Conservation (phyloP, 2,329 filamentous ascomycete species). For the Mycosphaerelloides madeirae region DNA sequence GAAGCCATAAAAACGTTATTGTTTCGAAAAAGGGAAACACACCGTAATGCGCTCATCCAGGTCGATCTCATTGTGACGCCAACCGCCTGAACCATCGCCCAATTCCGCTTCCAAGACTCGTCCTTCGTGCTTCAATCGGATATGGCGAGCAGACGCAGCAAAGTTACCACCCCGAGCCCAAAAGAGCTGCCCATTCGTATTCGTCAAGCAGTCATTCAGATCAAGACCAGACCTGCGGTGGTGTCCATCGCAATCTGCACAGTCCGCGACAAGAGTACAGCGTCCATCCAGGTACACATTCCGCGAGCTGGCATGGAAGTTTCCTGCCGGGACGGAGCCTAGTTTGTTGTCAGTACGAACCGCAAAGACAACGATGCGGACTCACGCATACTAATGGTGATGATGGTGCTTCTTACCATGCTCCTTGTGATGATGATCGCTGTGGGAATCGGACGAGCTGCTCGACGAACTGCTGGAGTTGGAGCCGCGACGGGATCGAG, state of each 20-base stretch:
- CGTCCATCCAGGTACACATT: slow-evolving; percentile 34
- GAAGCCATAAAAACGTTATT: neutral
- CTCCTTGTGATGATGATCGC: slow-evolving; percentile 11
- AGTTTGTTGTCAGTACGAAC: neutral
- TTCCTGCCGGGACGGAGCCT: slow-evolving; percentile 28
- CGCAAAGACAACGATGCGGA: neutral
- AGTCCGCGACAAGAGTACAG: slow-evolving; percentile 37
- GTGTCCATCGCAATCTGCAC: slow-evolving; percentile 30
- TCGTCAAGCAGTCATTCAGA: slow-evolving; percentile 37
- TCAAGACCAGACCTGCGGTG: slow-evolving; percentile 32
- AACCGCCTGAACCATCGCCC: slow-evolving; percentile 33
- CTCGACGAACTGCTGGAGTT: slow-evolving; percentile 7
- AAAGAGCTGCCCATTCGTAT: slow-evolving; percentile 33
- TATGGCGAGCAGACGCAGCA: slow-evolving; percentile 29
- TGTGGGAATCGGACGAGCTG: slow-evolving; percentile 20
- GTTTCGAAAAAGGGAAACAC: too few relatives aligned
- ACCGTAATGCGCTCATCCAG: slow-evolving; percentile 37
- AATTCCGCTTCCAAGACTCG: slow-evolving; percentile 34
- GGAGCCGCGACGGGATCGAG: slow-evolving; percentile 16
- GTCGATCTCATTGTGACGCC: slow-evolving; percentile 29
- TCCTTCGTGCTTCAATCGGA: slow-evolving; percentile 31
- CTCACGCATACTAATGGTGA: slow-evolving; percentile 7
- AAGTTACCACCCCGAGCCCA: slow-evolving; percentile 39
- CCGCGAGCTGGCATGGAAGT: slow-evolving; percentile 33
- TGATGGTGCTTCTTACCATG: slow-evolving; percentile 15